Base-by-base conservation (phyloP, 2,329 filamentous ascomycete species). In the Chrysosporium queenslandicum region DNA sequence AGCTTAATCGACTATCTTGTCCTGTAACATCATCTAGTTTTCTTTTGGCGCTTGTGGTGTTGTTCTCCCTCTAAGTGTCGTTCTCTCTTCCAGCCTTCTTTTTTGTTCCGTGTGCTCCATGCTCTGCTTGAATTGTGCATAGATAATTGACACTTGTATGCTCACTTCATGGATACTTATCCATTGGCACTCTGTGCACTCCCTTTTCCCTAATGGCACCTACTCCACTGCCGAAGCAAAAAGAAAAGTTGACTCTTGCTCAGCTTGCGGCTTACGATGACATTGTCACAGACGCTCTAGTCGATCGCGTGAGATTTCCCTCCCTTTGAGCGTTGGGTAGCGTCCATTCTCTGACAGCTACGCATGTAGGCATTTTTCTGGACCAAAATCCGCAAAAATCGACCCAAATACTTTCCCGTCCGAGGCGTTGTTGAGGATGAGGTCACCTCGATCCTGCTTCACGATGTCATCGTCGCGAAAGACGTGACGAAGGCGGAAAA, bases 231-330 rank as follows among this genome's bases (percentile, higher is more conserved):
- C 60, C 56, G 27, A 67, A 68, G 50, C 65, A 64, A 56, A 80
- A 85, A 72, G 82, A 85, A 65, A 81, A 82, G 56, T 77, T 98
- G 61, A 95, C 89, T 6, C 76, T 97, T 61, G 82, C 84, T 55
- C 90, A 94, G 75, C 74, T 98, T 63, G 85, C 89, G 29, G 85
- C 85, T 46, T 97, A 97, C 74, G 92, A 98, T 72, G 92, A 98
- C 70, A 83, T 97, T 58, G 76, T 94, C 57, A 98, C 92, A 6
- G 92, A 98, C 77, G 86, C 87, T 60, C 81, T 98, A 50, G 83
- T 98, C 56, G 92, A 98, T 71, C 88, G 91, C 73, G 91, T 96
- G 78, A 71, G 86, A 78, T 51, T 37, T 53, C 45, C 41, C 39
- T 34, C 39, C 21, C 16, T 32, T 37, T 40, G 4, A 14, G 20